phyloP scores from a whole-genome alignment of 2,329 filamentous ascomycete species.

The Fusarium sp. region DNA sequence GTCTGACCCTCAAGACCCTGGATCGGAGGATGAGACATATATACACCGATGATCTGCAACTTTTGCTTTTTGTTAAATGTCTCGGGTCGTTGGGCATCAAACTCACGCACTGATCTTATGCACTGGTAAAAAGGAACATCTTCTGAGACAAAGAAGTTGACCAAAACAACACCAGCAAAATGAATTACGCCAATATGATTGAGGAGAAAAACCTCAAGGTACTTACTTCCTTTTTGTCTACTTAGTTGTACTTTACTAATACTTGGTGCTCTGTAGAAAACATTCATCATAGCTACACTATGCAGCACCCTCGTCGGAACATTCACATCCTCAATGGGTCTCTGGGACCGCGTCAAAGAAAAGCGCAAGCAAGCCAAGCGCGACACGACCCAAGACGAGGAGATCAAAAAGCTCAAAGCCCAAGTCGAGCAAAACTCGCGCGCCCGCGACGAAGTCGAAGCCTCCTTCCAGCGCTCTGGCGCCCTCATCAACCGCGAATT shows the following conservation, averaged over 20 bases:
- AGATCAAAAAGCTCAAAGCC: constrained; percentile 37
- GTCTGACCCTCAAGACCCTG: background rate
- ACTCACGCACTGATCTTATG: background rate
- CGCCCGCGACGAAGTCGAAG: constrained; percentile 28
- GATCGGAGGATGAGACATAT: background rate
- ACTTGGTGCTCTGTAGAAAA: constrained; percentile 27
- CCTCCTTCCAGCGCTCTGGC: constrained; percentile 33
- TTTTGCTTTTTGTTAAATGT: background rate
- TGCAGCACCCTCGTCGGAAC: constrained; percentile 40
- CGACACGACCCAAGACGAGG: constrained; percentile 38
- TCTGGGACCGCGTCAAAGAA: constrained; percentile 39
- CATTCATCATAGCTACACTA: constrained; percentile 38
- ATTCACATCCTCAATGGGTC: constrained; percentile 40
- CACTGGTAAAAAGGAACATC: background rate
- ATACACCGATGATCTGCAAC: constrained; percentile 11
- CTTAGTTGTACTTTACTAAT: fast-evolving
- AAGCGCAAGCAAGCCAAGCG: constrained; percentile 32
- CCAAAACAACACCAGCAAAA: background rate
- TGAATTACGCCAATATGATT: constrained; percentile 39
- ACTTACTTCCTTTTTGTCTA: fast-evolving
- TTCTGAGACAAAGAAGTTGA: background rate
- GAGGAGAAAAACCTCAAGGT: constrained; percentile 40
- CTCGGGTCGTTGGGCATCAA: constrained; percentile 20
- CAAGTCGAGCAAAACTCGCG: constrained; percentile 24
- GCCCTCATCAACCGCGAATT: constrained; percentile 39